These are phyloP conservation scores for Xylaria sp. DNA, from an alignment of 2,329 filamentous ascomycete genomes.

Conservation along the genomic window DNA sequence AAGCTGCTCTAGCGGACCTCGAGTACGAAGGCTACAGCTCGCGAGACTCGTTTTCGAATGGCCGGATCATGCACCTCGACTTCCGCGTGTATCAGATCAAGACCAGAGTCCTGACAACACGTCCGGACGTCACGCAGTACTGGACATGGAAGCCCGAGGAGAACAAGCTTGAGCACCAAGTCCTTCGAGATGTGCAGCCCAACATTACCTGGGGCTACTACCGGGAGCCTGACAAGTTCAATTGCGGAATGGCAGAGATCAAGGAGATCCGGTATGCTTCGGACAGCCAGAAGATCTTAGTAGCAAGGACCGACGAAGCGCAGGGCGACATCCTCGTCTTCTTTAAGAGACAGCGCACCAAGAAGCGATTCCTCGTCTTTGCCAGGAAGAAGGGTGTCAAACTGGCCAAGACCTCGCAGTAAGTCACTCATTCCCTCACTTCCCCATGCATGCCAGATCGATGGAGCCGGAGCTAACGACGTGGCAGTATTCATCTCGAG, in stretches of 20 bases:
- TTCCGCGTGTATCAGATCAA: constrained; percentile 65
- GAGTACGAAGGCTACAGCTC: constrained; percentile 61
- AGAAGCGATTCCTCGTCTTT: constrained; percentile 62
- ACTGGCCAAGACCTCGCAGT: constrained; percentile 55
- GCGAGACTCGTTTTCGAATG: constrained; percentile 60
- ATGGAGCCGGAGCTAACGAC: constrained; percentile 5
- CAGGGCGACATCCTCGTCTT: constrained; percentile 60
- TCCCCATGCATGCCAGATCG: background rate
- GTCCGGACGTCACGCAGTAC: constrained; percentile 62
- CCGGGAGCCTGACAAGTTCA: constrained; percentile 61
- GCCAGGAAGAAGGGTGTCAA: constrained; percentile 56
- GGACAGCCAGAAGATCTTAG: constrained; percentile 54
- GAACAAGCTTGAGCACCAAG: constrained; percentile 62
- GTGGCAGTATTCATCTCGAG: constrained; percentile 41
- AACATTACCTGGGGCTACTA: constrained; percentile 60
- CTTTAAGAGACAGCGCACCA: constrained; percentile 64
- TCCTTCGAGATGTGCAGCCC: constrained; percentile 57
- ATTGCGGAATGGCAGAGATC: constrained; percentile 59
- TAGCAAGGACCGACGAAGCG: constrained; percentile 52
- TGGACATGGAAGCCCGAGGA: constrained; percentile 60
- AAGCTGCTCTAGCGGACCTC: constrained; percentile 51
- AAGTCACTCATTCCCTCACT: constrained; percentile 41
- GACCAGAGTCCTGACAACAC: constrained; percentile 58
- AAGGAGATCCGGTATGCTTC: constrained; percentile 57
- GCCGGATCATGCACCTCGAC: constrained; percentile 57